Percentiles rank a stretch among this genome's conserved stretches.
Evolutionary conservation across 2,329 filamentous ascomycete species (phyloP).

Genomic region (Alternaria longipes): DNA sequence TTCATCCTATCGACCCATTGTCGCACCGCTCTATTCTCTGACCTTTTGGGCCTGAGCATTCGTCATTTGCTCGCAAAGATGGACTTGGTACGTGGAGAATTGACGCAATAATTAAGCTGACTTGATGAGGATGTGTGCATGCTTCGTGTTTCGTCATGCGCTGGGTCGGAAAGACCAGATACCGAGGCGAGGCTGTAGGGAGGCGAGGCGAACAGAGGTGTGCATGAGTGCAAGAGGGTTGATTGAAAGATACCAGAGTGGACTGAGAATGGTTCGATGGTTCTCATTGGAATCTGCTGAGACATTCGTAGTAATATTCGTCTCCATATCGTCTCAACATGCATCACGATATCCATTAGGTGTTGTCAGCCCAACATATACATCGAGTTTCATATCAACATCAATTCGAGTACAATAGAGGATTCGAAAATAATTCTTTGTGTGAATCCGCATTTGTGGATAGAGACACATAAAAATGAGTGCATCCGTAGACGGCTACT

Average conservation of each 20-base stretch:
- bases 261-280: slow-evolving; percentile 12
- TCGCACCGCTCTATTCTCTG: neutral
- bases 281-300: neutral
- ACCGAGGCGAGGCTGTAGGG: neutral
- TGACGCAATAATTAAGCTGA: neutral
- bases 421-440: neutral
- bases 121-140: neutral
- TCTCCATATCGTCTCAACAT: neutral
- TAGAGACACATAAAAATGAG: slow-evolving; percentile 10
- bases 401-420: neutral
- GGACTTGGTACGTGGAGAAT: neutral
- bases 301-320: neutral
- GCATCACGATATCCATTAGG: neutral
- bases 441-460: neutral
- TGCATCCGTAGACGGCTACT: slow-evolving; percentile 14
- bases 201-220: neutral
- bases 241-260: neutral
- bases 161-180: neutral
- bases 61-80: neutral
- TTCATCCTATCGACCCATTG: neutral
- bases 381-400: neutral
- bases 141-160: slow-evolving; percentile 1
- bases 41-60: neutral
- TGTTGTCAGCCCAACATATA: neutral
- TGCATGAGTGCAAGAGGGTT: neutral